phyloP scores from a whole-genome alignment of 331 rosid species.

The Phaseolus coccineus region DNA sequence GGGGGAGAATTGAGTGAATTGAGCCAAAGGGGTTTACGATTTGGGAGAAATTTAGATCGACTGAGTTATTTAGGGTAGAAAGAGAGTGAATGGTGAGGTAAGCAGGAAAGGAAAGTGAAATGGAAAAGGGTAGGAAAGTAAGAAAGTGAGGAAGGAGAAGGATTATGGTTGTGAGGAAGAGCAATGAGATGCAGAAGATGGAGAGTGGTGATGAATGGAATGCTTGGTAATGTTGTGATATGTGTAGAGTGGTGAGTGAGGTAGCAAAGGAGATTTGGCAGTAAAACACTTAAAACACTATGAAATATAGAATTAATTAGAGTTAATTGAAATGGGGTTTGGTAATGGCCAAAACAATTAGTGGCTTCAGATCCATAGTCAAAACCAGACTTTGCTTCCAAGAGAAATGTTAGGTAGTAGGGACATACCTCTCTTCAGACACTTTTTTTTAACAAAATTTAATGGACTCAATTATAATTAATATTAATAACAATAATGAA shows the following conservation, averaged over 20 bases:
- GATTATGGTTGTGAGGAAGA: background rate
- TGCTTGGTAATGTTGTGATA: background rate
- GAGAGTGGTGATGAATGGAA: background rate
- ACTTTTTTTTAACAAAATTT: background rate
- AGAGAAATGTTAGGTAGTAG: conserved; percentile 5
- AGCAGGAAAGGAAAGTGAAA: background rate
- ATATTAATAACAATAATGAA: too few species aligned
- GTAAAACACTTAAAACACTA: background rate
- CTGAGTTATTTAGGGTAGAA: conserved; percentile 20
- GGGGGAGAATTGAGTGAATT: conserved; percentile 41
- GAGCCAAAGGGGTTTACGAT: conserved; percentile 37
- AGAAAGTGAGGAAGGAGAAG: background rate
- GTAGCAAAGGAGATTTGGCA: conserved; percentile 23
- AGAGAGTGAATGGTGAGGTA: conserved; percentile 19
- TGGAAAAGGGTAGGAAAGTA: conserved; percentile 3
- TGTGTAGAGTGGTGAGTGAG: background rate
- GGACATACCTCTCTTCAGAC: background rate
- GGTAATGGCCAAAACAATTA: background rate
- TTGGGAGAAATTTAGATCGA: conserved; percentile 49
- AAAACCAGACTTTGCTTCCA: background rate
- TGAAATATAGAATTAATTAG: background rate
- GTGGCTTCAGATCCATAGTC: conserved; percentile 6
- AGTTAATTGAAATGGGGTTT: conserved; percentile 26
- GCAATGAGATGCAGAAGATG: background rate
- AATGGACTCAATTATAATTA: background rate